Base-by-base conservation (phyloP, 768 basidiomycete species). In the Leucocoprinus sp. region DNA sequence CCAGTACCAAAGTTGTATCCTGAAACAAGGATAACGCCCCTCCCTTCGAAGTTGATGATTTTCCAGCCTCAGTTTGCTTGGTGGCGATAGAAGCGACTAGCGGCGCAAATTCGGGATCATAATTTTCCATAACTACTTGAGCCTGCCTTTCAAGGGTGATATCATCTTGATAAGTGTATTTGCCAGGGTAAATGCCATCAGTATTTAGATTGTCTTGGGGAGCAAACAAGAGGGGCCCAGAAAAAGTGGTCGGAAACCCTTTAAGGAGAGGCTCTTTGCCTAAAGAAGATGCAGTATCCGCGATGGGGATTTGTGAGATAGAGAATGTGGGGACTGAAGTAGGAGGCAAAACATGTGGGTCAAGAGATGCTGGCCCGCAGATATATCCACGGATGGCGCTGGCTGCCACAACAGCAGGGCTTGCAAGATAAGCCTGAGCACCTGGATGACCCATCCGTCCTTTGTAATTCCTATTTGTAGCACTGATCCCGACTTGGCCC, bases 1-100 rank as follows among this genome's bases (percentile, higher is more conserved):
- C 96, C 96, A 1, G 96, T 99, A 52, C 96, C 96, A 60, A 99
- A 97, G 69, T 99, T 99, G 70, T 91, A 97, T 9, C 96, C 96
- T 4, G 92, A 77, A 8, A 93, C 82, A 19, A 99, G 76, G 47
- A 98, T 66, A 9, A 83, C 78, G 23, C 92, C 93, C 12, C 67
- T 59, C 55, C 76, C 76, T 2, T 60, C 63, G 22, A 55, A 51
- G 6, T 53, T 48, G 26, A 60, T 51, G n/a, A n/a, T 7, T 52
- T 14, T 54, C 26, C 26, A 54, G 46, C 37, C 31, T 52, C 27
- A 42, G 43, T 23, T 31, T 64, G 57, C 9, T 58, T 37, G 33
- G 57, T 48, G 12, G 69, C 60, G 12, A 86, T 63, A 8, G 73
- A 65, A 2, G 78, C 74, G 28, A 88, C 82, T 43, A 78, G 76